Base-by-base conservation (phyloP, 805 yeast species). In the Maudiozyma serrabonitensis region DNA sequence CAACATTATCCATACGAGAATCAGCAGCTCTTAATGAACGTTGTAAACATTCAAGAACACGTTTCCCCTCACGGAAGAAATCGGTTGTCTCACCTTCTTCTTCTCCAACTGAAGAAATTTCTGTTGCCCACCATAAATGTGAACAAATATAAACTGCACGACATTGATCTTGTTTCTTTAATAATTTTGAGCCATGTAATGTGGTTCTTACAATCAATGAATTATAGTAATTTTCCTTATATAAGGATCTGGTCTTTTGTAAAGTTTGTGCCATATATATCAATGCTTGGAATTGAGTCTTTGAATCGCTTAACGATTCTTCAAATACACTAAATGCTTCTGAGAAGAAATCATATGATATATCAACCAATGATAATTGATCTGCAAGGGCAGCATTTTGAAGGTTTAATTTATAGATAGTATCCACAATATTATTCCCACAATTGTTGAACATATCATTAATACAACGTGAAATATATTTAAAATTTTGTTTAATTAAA, bases 151-250 rank as follows among this genome's bases (percentile, higher is more conserved):
- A 87, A 4, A 67, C 95, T 0, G 95, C 82, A 15, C 97, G 79
- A 64, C 97, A 90, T 66, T 93, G 99, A 60, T 91, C 98, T 35
- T 93, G 89, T 64, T 91, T 91, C 65, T 87, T 88, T 59, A 91
- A 73, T 46, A 93, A 73, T 65, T 87, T 87, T 13, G 95, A 87
- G 5, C 95, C 95, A 59, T 88, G 87, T 45, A 90, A 69, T 1
- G 96, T 88, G 44, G 90, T 76, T 63, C 89, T 84, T 15, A 95
- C 85, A 46, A 90, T 88, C 56, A 91, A 71, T 4, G 80, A 77
- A 56, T 88, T 93, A 66, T 87, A 91, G 38, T 61, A 58, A 6
- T 55, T 52, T 40, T 62, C 67, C 43, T 73, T 69, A 43, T 73
- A 71, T 51, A 79, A 70, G 50, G 75, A 72, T 49, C 81, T 69